Percentiles rank a stretch among this genome's conserved stretches.
These are phyloP conservation scores for Phytopythium cucurbitacearum DNA, from an alignment of 352 stramenopile genomes.

Conservation along the genomic window DNA sequence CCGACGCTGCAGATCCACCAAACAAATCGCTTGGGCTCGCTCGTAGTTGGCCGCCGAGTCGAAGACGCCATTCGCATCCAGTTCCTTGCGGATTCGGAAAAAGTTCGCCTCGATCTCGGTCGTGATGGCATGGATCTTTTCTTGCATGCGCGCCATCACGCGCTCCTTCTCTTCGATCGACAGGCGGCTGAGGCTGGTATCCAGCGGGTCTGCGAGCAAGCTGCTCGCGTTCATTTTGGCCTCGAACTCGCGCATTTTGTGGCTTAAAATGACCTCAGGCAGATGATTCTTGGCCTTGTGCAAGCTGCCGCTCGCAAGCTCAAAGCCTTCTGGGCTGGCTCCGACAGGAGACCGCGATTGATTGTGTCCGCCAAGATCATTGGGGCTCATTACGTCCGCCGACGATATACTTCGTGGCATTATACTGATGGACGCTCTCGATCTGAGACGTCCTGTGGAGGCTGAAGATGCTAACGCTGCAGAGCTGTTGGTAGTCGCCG, in stretches of 20 bases:
- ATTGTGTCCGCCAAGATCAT: neutral
- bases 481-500: constrained; percentile 1
- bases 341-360: neutral
- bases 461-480: neutral
- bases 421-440: neutral
- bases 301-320: neutral
- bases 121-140: constrained; percentile 61
- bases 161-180: constrained; percentile 66
- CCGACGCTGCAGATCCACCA: constrained; percentile 62
- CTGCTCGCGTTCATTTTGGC: constrained; percentile 45
- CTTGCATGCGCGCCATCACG: constrained; percentile 70
- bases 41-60: constrained; percentile 53
- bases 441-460: neutral
- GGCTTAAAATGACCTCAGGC: constrained; percentile 61
- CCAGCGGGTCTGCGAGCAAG: constrained; percentile 40
- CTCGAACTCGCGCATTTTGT: constrained; percentile 83
- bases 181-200: constrained; percentile 45
- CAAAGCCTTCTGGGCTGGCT: neutral
- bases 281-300: constrained; percentile 45
- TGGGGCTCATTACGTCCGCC: neutral
- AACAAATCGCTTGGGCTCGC: constrained; percentile 56
- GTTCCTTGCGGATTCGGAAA: constrained; percentile 32
- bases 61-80: constrained; percentile 68
- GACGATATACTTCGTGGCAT: constrained; percentile 1
- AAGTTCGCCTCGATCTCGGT: constrained; percentile 55